Conservation (phyloP, 2,329 filamentous ascomycete genomes). For the Trichoderma cornu-damae region DNA sequence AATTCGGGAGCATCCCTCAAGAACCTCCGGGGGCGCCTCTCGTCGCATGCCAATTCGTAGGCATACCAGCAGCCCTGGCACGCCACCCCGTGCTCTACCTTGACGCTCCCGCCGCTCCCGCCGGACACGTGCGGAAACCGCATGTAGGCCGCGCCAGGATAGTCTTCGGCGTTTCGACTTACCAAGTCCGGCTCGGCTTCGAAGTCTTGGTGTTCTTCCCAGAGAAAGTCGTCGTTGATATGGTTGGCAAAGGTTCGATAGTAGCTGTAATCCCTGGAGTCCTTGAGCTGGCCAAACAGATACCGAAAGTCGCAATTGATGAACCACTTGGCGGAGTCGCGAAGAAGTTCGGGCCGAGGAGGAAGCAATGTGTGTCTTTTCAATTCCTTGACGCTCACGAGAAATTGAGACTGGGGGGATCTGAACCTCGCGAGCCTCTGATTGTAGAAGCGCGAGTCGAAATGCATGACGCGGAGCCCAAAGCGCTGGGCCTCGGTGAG, state of each 20-base stretch:
- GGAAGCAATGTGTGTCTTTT: too few relatives aligned
- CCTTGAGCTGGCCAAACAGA: too few relatives aligned
- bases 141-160: constrained; percentile 2
- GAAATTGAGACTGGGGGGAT: too few relatives aligned
- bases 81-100: neutral
- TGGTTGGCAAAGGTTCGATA: too few relatives aligned
- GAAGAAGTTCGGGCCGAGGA: too few relatives aligned
- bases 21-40: neutral
- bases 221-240: too few relatives aligned
- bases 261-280: too few relatives aligned
- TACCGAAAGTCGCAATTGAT: too few relatives aligned
- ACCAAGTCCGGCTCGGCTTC: neutral
- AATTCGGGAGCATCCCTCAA: neutral
- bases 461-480: constrained; percentile 24
- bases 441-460: constrained; percentile 25
- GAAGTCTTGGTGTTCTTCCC: neutral
- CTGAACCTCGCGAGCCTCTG: constrained; percentile 17
- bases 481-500: too few relatives aligned
- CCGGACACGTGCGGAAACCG: constrained; percentile 30
- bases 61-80: neutral
- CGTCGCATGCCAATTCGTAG: neutral
- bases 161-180: neutral
- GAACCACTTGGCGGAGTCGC: too few relatives aligned
- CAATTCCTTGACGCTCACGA: constrained; percentile 30
- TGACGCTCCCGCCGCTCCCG: neutral